Evolutionary conservation across 371 early-diverging fungal genomes (phyloP).

Genomic region (Haplosporangium sp.): DNA sequence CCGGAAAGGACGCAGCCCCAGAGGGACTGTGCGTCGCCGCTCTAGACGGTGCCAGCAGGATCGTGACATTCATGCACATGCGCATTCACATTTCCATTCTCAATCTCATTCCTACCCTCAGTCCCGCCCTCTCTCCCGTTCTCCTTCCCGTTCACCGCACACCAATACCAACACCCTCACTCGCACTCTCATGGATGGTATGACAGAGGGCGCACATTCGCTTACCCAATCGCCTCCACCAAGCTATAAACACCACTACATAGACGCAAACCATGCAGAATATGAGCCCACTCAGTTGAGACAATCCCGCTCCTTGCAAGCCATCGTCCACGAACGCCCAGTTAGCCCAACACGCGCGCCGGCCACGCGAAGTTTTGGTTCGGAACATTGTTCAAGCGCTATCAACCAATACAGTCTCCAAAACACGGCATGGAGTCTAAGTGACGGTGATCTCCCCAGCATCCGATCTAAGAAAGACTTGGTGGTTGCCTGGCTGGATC

Average conservation of each 20-base stretch:
- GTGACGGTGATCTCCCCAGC: slow-evolving; percentile 34
- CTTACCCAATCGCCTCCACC: slow-evolving; percentile 13
- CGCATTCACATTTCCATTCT: slow-evolving; percentile 1
- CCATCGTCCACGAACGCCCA: slow-evolving; percentile 8
- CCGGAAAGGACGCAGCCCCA: slow-evolving; percentile 15
- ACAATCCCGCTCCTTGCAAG: background rate
- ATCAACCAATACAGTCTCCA: slow-evolving; percentile 9
- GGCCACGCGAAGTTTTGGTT: slow-evolving; percentile 8
- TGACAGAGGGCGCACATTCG: slow-evolving; percentile 6
- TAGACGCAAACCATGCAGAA: background rate
- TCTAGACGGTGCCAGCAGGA: slow-evolving; percentile 4
- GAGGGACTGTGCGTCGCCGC: slow-evolving; percentile 8
- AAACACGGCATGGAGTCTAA: slow-evolving; percentile 22
- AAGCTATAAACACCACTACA: background rate
- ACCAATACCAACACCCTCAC: slow-evolving; percentile 21
- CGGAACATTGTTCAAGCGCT: background rate
- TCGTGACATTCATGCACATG: slow-evolving; percentile 21
- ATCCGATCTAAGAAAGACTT: slow-evolving; percentile 25
- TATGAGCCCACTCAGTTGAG: slow-evolving; percentile 14
- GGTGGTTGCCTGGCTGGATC: slow-evolving; percentile 32
- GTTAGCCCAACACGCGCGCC: slow-evolving; percentile 14
- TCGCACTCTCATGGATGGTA: slow-evolving; percentile 11
- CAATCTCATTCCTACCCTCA: slow-evolving; percentile 17
- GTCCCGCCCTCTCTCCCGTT: no score
- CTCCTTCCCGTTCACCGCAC: no score